These are phyloP conservation scores for Lithohypha guttulata DNA, from an alignment of 2,329 filamentous ascomycete genomes.

Conservation along the genomic window DNA sequence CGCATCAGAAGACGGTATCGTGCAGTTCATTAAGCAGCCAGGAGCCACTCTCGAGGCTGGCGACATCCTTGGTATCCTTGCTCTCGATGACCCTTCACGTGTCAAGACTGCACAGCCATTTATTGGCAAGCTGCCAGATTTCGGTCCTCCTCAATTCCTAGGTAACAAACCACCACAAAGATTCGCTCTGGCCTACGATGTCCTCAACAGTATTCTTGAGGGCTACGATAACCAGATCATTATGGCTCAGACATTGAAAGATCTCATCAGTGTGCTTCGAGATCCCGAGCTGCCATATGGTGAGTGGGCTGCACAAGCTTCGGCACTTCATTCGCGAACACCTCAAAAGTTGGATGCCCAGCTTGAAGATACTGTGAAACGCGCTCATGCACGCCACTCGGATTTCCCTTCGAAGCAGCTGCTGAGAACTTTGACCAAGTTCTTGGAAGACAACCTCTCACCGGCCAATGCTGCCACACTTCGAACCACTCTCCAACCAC, in stretches of 20 bases:
- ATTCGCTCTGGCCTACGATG: slow-evolving; percentile 65
- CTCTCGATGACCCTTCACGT: slow-evolving; percentile 86
- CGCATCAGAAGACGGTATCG: slow-evolving; percentile 86
- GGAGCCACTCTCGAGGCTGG: slow-evolving; percentile 95
- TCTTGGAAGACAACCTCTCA: slow-evolving; percentile 75
- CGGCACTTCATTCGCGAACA: slow-evolving; percentile 94
- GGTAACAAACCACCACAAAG: slow-evolving; percentile 87
- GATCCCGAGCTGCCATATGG: slow-evolving; percentile 87
- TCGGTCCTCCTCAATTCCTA: slow-evolving; percentile 75
- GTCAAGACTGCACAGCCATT: slow-evolving; percentile 96
- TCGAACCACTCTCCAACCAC: slow-evolving; percentile 60
- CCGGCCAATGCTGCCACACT: slow-evolving; percentile 63
- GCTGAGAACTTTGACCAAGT: slow-evolving; percentile 72
- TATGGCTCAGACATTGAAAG: slow-evolving; percentile 76
- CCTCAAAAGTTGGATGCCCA: slow-evolving; percentile 79
- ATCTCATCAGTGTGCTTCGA: slow-evolving; percentile 80
- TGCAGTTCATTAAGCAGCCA: slow-evolving; percentile 98
- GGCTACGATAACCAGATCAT: slow-evolving; percentile 97
- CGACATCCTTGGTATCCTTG: slow-evolving; percentile 94
- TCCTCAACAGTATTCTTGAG: slow-evolving; percentile 75
- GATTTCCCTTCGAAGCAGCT: slow-evolving; percentile 92
- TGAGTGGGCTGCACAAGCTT: slow-evolving; percentile 92
- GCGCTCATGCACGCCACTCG: slow-evolving; percentile 60
- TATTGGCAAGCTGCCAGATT: slow-evolving; percentile 75
- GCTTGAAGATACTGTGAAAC: slow-evolving; percentile 77